Percentiles rank a stretch among this genome's conserved stretches.
These are phyloP conservation scores for Lactarius tabidus DNA, from an alignment of 768 basidiomycete species.

Conservation along the genomic window DNA sequence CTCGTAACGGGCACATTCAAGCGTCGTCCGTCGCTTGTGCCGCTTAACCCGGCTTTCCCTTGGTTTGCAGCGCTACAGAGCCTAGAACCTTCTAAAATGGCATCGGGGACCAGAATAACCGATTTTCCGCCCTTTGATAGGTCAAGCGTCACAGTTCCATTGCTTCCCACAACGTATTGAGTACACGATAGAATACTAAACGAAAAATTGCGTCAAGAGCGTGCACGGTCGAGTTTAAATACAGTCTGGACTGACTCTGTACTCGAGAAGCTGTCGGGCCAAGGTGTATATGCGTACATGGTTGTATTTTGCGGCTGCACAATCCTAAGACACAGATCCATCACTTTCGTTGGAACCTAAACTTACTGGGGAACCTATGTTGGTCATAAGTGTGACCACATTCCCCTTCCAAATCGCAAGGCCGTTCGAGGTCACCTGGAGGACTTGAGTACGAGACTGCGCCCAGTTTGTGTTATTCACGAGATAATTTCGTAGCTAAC, in stretches of 20 bases:
- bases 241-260: conserved; percentile 50
- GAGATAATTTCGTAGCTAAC: conserved; percentile 61
- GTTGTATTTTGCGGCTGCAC: conserved; percentile 53
- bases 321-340: not conserved
- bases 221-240: not conserved
- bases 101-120: conserved; percentile 48
- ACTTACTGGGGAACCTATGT: conserved; percentile 68
- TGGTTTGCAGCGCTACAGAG: conserved; percentile 30
- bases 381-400: conserved; percentile 60
- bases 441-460: conserved; percentile 46
- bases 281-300: conserved; percentile 57
- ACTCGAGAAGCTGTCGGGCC: conserved; percentile 42
- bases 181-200: conserved; percentile 58
- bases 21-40: not conserved
- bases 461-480: conserved; percentile 51
- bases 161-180: conserved; percentile 65
- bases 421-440: conserved; percentile 47
- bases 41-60: not conserved
- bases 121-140: conserved; percentile 62
- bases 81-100: conserved; percentile 35
- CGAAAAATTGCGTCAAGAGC: conserved; percentile 13
- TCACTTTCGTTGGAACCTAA: not conserved
- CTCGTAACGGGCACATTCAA: not conserved
- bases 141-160: conserved; percentile 58
- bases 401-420: conserved; percentile 64